These are phyloP conservation scores for Leptosphaerulina australis DNA, from an alignment of 2,329 filamentous ascomycete genomes.

Conservation along the genomic window DNA sequence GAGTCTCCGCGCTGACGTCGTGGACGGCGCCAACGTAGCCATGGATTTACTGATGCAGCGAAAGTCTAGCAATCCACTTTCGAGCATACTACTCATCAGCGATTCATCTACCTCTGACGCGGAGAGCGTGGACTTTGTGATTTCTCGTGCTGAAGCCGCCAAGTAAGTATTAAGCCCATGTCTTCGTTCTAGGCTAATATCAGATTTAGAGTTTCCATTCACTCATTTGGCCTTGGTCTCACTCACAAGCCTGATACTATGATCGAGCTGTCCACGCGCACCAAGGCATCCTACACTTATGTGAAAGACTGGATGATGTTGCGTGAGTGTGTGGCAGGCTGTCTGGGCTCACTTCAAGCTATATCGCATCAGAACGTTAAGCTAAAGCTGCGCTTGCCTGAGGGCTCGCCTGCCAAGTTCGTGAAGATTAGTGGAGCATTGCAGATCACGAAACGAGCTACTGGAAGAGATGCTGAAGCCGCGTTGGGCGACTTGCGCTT, in stretches of 20 bases:
- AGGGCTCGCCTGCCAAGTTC: constrained; percentile 96
- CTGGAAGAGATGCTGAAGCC: constrained; percentile 91
- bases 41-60: constrained; percentile 99
- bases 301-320: constrained; percentile 99
- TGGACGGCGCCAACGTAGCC: constrained; percentile 95
- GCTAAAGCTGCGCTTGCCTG: constrained; percentile 88
- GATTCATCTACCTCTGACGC: constrained; percentile 93
- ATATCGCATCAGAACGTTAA: constrained; percentile 99
- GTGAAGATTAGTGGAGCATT: constrained; percentile 97
- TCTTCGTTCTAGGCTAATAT: constrained; percentile 21
- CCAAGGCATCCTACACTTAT: constrained; percentile 96
- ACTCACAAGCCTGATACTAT: constrained; percentile 99
- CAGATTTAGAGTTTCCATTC: constrained; percentile 76
- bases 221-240: constrained; percentile 94
- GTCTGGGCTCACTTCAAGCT: constrained; percentile 87
- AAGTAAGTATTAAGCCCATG: constrained; percentile 67
- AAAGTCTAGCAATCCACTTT: constrained; percentile 92
- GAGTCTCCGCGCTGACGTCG: constrained; percentile 92
- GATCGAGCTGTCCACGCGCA: constrained; percentile 94
- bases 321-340: constrained; percentile 91
- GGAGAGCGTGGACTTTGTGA: constrained; percentile 96
- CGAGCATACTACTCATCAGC: constrained; percentile 94
- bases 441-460: constrained; percentile 94
- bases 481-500: constrained; percentile 90
- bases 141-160: constrained; percentile 93